Base-by-base conservation (phyloP, 2,329 filamentous ascomycete species). In the Setomelanomma holmii region DNA sequence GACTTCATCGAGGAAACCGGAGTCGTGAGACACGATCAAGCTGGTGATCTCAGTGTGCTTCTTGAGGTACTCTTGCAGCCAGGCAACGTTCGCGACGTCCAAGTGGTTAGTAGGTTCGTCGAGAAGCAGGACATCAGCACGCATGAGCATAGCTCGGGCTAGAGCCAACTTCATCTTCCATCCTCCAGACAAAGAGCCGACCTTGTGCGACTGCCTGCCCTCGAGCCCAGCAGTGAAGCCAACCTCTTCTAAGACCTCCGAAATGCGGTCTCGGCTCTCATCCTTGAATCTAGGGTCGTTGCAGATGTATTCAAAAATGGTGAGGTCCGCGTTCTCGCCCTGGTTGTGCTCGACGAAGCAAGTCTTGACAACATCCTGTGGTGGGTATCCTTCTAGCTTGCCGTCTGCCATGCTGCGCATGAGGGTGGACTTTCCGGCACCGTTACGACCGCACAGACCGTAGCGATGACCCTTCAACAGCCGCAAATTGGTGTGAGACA, bases 121-220 rank as follows among this genome's bases (percentile, higher is more conserved):
- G 51, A 99, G 86, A 45, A 99, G 83, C 52, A 99, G 84, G 44
- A 99, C 93, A 74, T 99, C 95, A n/a, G 95, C 93, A 71, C 88
- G 90, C 83, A 95, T 90, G 69, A 99, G 84, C 93, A 99, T 98
- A 60, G 95, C 95, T 68, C 95, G 87, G 45, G 95, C 95, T 75
- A 99, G 79, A 61, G 95, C 95, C 56, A 99, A 81, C 86, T 99
- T 99, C 95, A 99, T 99, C 85, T 98, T 98, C 95, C 95, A 99
- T 73, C 95, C 95, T 78, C 95, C 95, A 38, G 95, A 98, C 30
- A 99, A 80, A 17, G 93, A 97, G 64, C 95, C 95, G 53, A 99
- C 95, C 67, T 89, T 90, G 74, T 97, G 87, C 5, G 88, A 84
- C 76, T 98, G 95, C 55, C 91, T 87, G 53, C 93, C 95, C 62